Conservation (phyloP, 371 early-diverging fungal genomes). For the Vairimorpha necatrix region DNA sequence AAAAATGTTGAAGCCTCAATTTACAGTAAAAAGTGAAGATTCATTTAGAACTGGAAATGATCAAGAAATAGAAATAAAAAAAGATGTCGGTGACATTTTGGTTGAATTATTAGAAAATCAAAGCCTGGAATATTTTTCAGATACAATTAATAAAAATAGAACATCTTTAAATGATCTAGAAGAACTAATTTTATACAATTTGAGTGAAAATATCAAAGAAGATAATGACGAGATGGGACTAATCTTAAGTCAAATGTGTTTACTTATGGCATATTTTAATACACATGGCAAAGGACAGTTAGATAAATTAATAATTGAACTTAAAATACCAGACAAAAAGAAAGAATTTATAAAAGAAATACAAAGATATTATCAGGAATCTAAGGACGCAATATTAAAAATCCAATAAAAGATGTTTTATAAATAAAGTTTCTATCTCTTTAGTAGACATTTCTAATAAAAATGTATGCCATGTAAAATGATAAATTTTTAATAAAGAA, state of each 20-base stretch:
- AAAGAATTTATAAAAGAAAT: constrained; percentile 43
- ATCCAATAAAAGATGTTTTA: constrained; percentile 34
- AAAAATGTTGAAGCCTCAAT: constrained; percentile 4
- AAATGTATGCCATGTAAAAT: too few relatives aligned
- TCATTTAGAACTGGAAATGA: constrained; percentile 20
- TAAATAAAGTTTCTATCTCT: constrained; percentile 31
- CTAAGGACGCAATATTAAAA: constrained; percentile 8
- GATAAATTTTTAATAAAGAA: too few relatives aligned
- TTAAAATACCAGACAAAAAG: constrained; percentile 23
- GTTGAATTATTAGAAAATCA: constrained; percentile 1
- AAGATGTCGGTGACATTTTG: neutral
- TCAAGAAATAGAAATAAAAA: neutral
- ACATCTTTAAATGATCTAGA: constrained; percentile 34
- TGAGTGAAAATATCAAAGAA: constrained; percentile 52
- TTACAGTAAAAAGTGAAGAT: neutral
- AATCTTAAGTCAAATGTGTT: constrained; percentile 34
- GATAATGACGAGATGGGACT: constrained; percentile 47
- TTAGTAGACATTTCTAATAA: too few relatives aligned
- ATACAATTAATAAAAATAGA: constrained; percentile 1
- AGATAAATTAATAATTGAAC: constrained; percentile 18
- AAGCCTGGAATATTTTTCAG: neutral
- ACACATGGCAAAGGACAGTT: constrained; percentile 30
- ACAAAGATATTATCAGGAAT: constrained; percentile 24
- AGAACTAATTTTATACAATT: constrained; percentile 40
- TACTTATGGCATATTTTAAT: constrained; percentile 37